Percentiles rank a stretch among this genome's conserved stretches.
These are phyloP conservation scores for Candida schatavii DNA, from an alignment of 805 yeast genomes.

Conservation along the genomic window DNA sequence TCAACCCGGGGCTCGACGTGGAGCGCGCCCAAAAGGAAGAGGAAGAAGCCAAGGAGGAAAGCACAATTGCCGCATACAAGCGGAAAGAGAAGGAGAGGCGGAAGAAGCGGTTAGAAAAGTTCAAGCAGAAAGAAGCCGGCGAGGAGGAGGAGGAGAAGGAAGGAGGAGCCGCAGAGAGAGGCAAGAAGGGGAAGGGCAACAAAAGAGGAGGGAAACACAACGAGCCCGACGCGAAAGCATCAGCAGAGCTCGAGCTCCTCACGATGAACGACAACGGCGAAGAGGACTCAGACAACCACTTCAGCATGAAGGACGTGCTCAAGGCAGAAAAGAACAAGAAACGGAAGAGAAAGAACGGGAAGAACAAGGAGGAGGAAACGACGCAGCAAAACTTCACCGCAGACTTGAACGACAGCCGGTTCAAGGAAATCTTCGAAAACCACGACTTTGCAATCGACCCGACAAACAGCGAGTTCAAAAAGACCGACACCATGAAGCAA, in stretches of 20 bases:
- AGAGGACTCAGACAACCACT: conserved; percentile 51
- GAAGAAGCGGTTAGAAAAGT: conserved; percentile 73
- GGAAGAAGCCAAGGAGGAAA: conserved; percentile 29
- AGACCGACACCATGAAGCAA: conserved; percentile 82
- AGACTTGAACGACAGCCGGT: conserved; percentile 81
- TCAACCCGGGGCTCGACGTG: conserved; percentile 78
- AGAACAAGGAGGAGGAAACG: conserved; percentile 49
- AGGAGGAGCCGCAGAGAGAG: conserved; percentile 28
- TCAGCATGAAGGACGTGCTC: conserved; percentile 73
- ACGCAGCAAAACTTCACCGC: conserved; percentile 54
- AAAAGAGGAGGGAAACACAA: conserved; percentile 11
- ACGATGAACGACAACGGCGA: conserved; percentile 59
- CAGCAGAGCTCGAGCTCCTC: conserved; percentile 71
- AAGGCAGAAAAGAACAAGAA: conserved; percentile 70
- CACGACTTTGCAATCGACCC: conserved; percentile 96
- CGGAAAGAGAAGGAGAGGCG: conserved; percentile 93
- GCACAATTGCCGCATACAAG: conserved; percentile 74
- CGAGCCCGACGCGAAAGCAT: conserved; percentile 18
- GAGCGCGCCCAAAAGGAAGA: conserved; percentile 28
- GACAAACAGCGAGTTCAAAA: conserved; percentile 82
- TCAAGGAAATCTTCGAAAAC: conserved; percentile 81
- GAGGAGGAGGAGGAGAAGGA: conserved; percentile 32
- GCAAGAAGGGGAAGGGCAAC: conserved; percentile 11
- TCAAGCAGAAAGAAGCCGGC: conserved; percentile 53
- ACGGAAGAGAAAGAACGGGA: conserved; percentile 42